These are phyloP conservation scores for Brassica balearica DNA, from an alignment of 441 rosid genomes.

Conservation along the genomic window DNA sequence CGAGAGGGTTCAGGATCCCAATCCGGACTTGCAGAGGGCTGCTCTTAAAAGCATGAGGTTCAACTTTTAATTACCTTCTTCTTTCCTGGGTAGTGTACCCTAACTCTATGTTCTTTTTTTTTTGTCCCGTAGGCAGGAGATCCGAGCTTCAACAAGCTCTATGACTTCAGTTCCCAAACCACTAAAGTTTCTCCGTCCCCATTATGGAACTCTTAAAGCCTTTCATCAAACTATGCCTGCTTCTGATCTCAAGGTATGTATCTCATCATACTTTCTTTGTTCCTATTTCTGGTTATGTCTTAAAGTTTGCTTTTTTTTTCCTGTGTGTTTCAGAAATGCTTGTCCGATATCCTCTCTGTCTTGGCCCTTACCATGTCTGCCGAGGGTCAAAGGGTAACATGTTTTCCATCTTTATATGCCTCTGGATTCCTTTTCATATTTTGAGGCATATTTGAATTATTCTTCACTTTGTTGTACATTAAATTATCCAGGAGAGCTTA, in stretches of 20 bases:
- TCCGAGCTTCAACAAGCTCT: constrained; percentile 81
- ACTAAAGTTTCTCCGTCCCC: constrained; percentile 89
- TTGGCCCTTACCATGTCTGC: constrained; percentile 95
- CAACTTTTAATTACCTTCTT: not conserved
- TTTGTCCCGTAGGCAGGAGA: constrained; percentile 66
- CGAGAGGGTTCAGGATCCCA: constrained; percentile 89
- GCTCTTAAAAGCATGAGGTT: constrained; percentile 95
- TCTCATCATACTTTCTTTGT: not conserved
- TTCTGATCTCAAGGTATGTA: constrained; percentile 63
- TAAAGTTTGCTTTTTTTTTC: not conserved
- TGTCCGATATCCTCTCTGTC: constrained; percentile 88
- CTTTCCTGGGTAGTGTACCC: not conserved
- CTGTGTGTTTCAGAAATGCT: constrained; percentile 66
- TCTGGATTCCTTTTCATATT: constrained; percentile 1
- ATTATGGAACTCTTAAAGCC: constrained; percentile 81
- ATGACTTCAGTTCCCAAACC: constrained; percentile 96
- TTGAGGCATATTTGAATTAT: not conserved
- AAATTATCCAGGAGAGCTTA: constrained; percentile 70
- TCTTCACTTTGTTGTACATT: constrained; percentile 5
- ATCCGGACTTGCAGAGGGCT: constrained; percentile 77
- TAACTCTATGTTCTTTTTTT: not conserved
- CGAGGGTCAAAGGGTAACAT: constrained; percentile 84
- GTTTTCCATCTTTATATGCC: not conserved
- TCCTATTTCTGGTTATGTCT: constrained; percentile 8
- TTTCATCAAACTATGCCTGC: constrained; percentile 67